These are phyloP conservation scores for Rhizopogon roseolus DNA, from an alignment of 768 basidiomycete species.

Conservation along the genomic window DNA sequence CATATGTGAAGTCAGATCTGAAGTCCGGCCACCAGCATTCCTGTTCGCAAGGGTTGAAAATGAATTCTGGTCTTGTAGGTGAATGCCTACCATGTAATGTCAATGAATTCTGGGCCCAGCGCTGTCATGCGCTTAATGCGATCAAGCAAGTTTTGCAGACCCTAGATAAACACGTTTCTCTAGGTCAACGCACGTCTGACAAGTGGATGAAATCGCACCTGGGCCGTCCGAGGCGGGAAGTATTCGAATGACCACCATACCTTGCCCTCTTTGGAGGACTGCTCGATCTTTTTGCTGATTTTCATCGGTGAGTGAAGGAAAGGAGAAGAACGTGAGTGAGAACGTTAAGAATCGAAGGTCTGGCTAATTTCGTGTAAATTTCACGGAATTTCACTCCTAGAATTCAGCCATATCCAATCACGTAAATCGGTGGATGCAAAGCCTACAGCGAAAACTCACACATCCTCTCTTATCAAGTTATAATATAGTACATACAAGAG, in stretches of 20 bases:
- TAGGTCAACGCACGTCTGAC: background rate
- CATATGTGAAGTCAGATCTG: conserved; percentile 89
- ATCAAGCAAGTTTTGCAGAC: conserved; percentile 89
- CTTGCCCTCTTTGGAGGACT: conserved; percentile 79
- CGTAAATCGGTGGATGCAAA: background rate
- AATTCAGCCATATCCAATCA: background rate
- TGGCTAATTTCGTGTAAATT: conserved; percentile 21
- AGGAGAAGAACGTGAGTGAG: conserved; percentile 18
- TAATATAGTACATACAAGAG: background rate
- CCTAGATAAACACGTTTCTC: conserved; percentile 6
- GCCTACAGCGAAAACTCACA: background rate
- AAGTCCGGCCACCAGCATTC: conserved; percentile 96
- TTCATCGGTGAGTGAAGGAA: conserved; percentile 54
- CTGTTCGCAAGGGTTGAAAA: conserved; percentile 33
- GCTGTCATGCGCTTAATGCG: conserved; percentile 98
- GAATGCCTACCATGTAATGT: conserved; percentile 81
- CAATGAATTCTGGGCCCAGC: conserved; percentile 95
- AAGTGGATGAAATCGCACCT: conserved; percentile 43
- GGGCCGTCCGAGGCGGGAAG: conserved; percentile 93
- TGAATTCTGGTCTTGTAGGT: background rate
- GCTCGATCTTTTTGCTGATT: conserved; percentile 90
- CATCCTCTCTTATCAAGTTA: background rate
- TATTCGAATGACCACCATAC: conserved; percentile 99
- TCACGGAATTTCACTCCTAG: background rate
- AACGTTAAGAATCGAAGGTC: conserved; percentile 12